Percentiles rank a stretch among this genome's conserved stretches.
phyloP scores from a whole-genome alignment of 1,284 basidiomycete genomes.

The Mycena sp. region DNA sequence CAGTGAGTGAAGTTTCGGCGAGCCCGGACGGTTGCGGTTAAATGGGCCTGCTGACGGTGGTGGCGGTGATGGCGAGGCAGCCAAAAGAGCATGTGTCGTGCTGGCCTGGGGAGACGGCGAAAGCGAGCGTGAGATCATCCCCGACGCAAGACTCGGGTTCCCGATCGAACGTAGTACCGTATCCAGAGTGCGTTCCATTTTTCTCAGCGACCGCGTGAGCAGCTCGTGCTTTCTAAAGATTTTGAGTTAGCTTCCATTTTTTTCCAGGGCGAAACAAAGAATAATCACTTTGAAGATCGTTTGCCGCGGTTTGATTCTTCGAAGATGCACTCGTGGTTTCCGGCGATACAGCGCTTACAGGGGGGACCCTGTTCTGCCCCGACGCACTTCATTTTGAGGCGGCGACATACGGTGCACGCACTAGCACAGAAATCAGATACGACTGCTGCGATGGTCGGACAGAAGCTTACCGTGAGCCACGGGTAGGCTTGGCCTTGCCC shows the following conservation, averaged over 20 bases:
- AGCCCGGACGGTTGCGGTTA: conserved; percentile 53
- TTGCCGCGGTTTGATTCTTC: conserved; percentile 96
- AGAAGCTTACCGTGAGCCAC: conserved; percentile 79
- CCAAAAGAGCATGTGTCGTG: conserved; percentile 68
- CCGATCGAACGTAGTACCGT: conserved; percentile 86
- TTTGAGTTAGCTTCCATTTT: conserved; percentile 15
- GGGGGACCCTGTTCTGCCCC: conserved; percentile 93
- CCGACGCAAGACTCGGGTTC: conserved; percentile 80
- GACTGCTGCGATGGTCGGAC: not conserved
- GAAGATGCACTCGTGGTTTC: conserved; percentile 92
- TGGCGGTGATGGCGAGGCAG: conserved; percentile 62
- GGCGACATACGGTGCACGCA: conserved; percentile 93
- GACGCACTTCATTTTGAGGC: conserved; percentile 98
- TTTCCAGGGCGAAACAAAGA: conserved; percentile 17
- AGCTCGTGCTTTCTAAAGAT: conserved; percentile 83
- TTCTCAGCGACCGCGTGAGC: conserved; percentile 86
- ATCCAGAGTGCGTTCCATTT: conserved; percentile 94
- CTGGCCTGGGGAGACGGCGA: conserved; percentile 68
- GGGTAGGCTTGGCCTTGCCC: conserved; percentile 83
- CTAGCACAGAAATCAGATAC: conserved; percentile 48
- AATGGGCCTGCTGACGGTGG: conserved; percentile 48
- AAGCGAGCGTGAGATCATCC: conserved; percentile 84
- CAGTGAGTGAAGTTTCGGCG: conserved; percentile 85
- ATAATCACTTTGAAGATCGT: conserved; percentile 82
- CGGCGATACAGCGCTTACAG: conserved; percentile 85